Base-by-base conservation (phyloP, 192 early-diverging fungal species). In the Backusella tuberculispora region DNA sequence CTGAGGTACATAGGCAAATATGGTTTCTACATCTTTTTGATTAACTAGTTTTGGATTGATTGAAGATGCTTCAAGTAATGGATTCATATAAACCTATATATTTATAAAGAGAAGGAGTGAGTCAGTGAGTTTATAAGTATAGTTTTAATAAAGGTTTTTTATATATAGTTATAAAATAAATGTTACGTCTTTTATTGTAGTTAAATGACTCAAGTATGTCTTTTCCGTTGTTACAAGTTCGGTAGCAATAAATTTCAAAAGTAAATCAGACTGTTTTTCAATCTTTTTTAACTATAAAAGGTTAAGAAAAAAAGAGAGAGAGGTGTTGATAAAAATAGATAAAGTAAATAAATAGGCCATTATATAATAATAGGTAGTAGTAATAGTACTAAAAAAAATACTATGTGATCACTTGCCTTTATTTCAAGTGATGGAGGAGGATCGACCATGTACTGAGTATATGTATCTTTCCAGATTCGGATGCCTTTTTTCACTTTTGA, bases 141-240 rank as follows among this genome's bases (percentile, higher is more conserved):
- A 9, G 10, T 43, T 43, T 9, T 5, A 6, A 4, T 43, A 9
- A 43, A 2, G 6, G 5, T 43, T 9, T 9, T 43, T 9, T 0
- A 9, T 43, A 43, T 43, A 0, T 5, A 0, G 4, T 43, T 43
- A 43, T 43, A 66, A 13, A 3, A 17, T 24, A 7, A 7, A 34
- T 34, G 29, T 77, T 76, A 85, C 84, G 69, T 80, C 81, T 74
- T 83, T 74, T 24, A 83, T 78, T n/a, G 72, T 82, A 15, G 56
- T 67, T 72, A 85, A 64, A 68, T 83, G 83, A 66, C 82, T 74
- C 24, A 85, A 56, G 29, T 83, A 85, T 29, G 83, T 85, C 12
- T 74, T 44, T 66, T 85, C 84, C 0, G 84, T 85, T 13, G 84
- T 85, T 34, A 79, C 75, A 46, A 84, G 74, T 78, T 84, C 83